Evolutionary conservation across 2,329 filamentous ascomycete species (phyloP), one percentile per base, ranked within the genome.

Genomic region (Beauveria sp.): DNA sequence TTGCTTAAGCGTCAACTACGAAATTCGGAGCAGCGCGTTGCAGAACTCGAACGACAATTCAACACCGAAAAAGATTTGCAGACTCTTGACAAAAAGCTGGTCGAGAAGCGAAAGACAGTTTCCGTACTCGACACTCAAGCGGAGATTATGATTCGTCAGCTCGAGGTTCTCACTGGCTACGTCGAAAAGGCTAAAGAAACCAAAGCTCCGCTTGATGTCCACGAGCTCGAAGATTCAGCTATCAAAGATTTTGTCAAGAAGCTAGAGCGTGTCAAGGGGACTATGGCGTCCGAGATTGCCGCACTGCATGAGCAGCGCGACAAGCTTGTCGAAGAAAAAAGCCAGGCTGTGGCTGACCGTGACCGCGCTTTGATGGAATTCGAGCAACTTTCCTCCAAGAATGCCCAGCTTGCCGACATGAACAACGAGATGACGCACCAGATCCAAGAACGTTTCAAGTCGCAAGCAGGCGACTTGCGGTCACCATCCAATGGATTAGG

Each of bases 281-380:
- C 73, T 45, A 85, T 87, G 81, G 76, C 82, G 26, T 75, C 78
- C 3, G 72, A 78, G 18, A 81, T 88, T 43, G 85, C 86, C 71
- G 78, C 82, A 65, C 78, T 88, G 28, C 82, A 86, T 63, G 77
- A 82, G 43, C 90, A 93, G 74, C 86, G 91, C 63, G 91, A 95
- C 69, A 86, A 91, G 65, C 76, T 97, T 14, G 78, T 92, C 0
- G 91, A 96, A 61, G 93, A 98, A 73, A 91, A 93, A 70, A 86
- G 87, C 62, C 88, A 87, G 68, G 84, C 96, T 26, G 86, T 90
- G 45, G 87, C 89, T 58, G 89, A 95, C 78, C 91, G 96, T 68
- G 93, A 98, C 73, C 91, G 95, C 71, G 93, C 91, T 16, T 87
- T 97, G 68, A 86, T 96, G 69, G 95, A 99, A 71, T 98, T 97